A percentile compares a stretch with the other conserved stretches of the same genome.
Conservation (phyloP, 371 early-diverging fungal genomes). For the Mortierella sp. region DNA sequence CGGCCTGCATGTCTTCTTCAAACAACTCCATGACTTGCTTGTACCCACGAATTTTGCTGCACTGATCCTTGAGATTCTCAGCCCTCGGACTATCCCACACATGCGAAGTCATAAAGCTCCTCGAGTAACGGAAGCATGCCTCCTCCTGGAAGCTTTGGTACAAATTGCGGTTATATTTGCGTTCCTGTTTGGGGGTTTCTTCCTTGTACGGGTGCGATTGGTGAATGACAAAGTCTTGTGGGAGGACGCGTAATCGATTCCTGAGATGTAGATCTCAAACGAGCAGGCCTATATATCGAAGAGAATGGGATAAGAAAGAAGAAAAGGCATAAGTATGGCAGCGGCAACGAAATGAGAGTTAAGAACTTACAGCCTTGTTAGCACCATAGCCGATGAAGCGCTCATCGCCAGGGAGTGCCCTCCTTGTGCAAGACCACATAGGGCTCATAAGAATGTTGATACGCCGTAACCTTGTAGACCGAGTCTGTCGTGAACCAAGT, state of each 20-base stretch:
- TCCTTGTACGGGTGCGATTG: slow-evolving; percentile 76
- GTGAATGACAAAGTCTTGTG: slow-evolving; percentile 74
- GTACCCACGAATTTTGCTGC: slow-evolving; percentile 56
- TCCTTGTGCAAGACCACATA: slow-evolving; percentile 76
- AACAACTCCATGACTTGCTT: too few species aligned
- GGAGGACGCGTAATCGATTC: slow-evolving; percentile 74
- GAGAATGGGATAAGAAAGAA: not conserved
- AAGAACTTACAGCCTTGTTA: slow-evolving; percentile 68
- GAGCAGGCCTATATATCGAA: slow-evolving; percentile 64
- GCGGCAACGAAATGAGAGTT: not conserved
- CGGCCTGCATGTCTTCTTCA: too few species aligned
- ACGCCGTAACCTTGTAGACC: slow-evolving; percentile 69
- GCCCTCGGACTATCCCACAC: slow-evolving; percentile 65
- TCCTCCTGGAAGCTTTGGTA: slow-evolving; percentile 77
- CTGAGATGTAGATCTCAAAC: slow-evolving; percentile 75
- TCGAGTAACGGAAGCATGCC: slow-evolving; percentile 71
- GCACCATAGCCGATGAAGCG: slow-evolving; percentile 78
- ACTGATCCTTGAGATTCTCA: slow-evolving; percentile 67
- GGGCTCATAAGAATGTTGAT: slow-evolving; percentile 78
- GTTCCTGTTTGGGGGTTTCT: slow-evolving; percentile 72
- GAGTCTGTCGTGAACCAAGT: slow-evolving; percentile 63
- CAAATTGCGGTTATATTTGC: slow-evolving; percentile 73
- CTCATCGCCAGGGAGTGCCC: slow-evolving; percentile 75
- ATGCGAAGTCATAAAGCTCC: slow-evolving; percentile 63
- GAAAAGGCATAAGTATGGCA: not conserved